Evolutionary conservation across 2,329 filamentous ascomycete species (phyloP), one percentile per base, ranked within the genome.

Genomic region (Teratosphaeriaceae sp.): DNA sequence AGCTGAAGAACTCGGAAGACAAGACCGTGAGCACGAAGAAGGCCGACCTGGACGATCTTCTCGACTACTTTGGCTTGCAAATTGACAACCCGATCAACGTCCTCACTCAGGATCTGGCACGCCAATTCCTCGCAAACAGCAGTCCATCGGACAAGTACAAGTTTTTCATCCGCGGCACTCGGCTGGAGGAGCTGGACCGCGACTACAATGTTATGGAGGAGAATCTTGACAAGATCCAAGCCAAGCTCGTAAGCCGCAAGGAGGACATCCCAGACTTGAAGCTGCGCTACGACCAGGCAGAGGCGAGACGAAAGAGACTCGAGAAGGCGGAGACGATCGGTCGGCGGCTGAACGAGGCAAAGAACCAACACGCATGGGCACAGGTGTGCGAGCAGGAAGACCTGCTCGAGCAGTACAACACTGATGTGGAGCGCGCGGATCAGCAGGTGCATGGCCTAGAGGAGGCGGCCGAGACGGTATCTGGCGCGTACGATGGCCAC

Each of bases 51-150:
- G 89, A 96, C 52, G 86, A 95, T 52, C 90, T 98, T 37, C 82
- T 88, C 31, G 92, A 98, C 62, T 94, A 87, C 61, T 97, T 88
- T 61, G 86, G 84, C 31, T 72, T 98, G 31, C 90, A 97, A 62
- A 88, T 98, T 44, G 90, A 97, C 60, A 98, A 98, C 55, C 92
- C 92, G 0, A 82, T 98, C 70, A 97, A 94, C 46, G 85, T 97
- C 5, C 74, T 98, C 15, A 95, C 89, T 1, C 92, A 98, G 64
- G 92, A 98, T 61, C 88, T 89, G 65, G 92, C 92, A 9, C 81
- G 92, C 9, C 85, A 94, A 45, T 98, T 98, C 56, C 75, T 98
- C 33, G 94, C 90, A 58, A 79, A 82, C 26, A 90, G 92, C 11
- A 85, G 80, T 2, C 79, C 88, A 0, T 70, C 78, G 3, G 82